A percentile compares a stretch with the other conserved stretches of the same genome.
These are phyloP conservation scores for Apiospora phragmitis DNA, from an alignment of 2,329 filamentous ascomycete genomes.

Conservation along the genomic window DNA sequence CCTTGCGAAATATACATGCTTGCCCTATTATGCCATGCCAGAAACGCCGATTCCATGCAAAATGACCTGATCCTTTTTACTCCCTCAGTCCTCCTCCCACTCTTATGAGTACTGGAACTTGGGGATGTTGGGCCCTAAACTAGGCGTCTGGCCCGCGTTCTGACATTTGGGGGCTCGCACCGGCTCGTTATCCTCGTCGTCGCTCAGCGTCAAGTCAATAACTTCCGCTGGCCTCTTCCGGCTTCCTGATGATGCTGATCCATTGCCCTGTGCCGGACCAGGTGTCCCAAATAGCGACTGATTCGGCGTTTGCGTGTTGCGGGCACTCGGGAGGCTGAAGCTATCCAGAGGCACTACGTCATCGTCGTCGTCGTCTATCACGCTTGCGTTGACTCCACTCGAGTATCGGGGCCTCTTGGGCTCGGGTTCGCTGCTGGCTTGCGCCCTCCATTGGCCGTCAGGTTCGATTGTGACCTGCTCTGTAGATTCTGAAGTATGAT, in stretches of 20 bases:
- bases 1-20: constrained; percentile 9
- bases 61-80: not conserved
- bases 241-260: constrained; percentile 1
- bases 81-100: not conserved
- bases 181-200: constrained; percentile 47
- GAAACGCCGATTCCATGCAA: constrained; percentile 11
- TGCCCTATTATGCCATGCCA: constrained; percentile 6
- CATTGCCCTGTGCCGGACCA: constrained; percentile 12
- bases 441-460: constrained; percentile 70
- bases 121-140: constrained; percentile 9
- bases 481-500: constrained; percentile 66
- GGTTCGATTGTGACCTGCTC: constrained; percentile 92
- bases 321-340: constrained; percentile 35
- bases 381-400: constrained; percentile 21
- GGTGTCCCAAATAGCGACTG: constrained; percentile 26
- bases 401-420: constrained; percentile 25
- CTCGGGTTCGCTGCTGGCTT: constrained; percentile 32
- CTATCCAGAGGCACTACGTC: constrained; percentile 50
- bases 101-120: constrained; percentile 9
- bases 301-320: constrained; percentile 39
- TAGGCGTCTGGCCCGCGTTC: constrained; percentile 18
- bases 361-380: constrained; percentile 46
- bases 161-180: constrained; percentile 48
- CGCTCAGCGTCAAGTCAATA: constrained; percentile 57
- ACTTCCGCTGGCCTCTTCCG: constrained; percentile 41